Evolutionary conservation across 176 grass and related monocot species (phyloP), one percentile per base, ranked within the genome.

Genomic region (Areca catechu): DNA sequence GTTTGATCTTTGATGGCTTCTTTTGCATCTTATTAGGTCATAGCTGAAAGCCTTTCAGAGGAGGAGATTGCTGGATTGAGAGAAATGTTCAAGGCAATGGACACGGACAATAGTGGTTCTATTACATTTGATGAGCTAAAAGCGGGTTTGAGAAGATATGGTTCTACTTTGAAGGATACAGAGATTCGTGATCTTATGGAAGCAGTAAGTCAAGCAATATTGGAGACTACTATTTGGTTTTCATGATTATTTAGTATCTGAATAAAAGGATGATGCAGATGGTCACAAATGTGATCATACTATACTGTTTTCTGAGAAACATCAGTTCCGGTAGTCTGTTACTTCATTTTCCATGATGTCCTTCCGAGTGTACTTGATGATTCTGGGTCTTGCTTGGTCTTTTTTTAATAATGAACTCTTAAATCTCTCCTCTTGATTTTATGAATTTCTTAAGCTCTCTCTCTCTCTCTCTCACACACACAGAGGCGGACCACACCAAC

Each of bases 121-220:
- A 98, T 98, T 59, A 98, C 94, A 10, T 98, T 77, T 76, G 94
- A 98, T 57, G 94, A 98, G 71, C 81, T 98, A 15, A 98, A 93
- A 87, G 94, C 80, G 59, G 94, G 94, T 59, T 70, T 98, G 61
- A 75, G 62, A 83, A 80, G 53, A 79, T 98, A 98, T 66, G 94
- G 94, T 61, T 98, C 94, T 71, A 98, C 94, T 62, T 57, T 98
- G 47, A 92, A 98, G 73, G 94, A 98, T 67, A 89, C 83, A 15
- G 94, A 98, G 79, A 98, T 98, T 50, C 94, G 89, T 58, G 94
- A 89, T 73, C 94, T 98, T 54, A 98, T 98, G 94, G 84, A 98
- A 1, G 94, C 88, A 19, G 94, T 98, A 80, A 92, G 87, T 85
- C 51, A 43, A 47, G 27, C 17, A 37, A 20, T 24, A 30, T 37